phyloP scores from a whole-genome alignment of 2,329 filamentous ascomycete genomes.

The Lasiodiplodia hormozganensis region DNA sequence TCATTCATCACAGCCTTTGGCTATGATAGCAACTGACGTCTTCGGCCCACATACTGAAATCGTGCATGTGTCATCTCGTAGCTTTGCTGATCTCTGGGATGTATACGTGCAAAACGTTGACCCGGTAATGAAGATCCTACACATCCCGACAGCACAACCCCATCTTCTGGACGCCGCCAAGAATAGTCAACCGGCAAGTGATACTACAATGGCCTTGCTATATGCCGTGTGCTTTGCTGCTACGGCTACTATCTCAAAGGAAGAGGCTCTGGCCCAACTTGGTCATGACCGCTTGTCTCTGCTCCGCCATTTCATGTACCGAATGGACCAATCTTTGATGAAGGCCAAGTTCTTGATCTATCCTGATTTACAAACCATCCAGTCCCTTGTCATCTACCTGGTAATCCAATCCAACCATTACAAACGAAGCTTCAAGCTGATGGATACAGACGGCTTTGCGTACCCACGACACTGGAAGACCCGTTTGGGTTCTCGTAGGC shows the following conservation, averaged over 20 bases:
- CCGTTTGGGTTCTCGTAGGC: slow-evolving; percentile 3
- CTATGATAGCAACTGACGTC: background rate
- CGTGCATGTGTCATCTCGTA: background rate
- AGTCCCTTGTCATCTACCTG: slow-evolving; percentile 15
- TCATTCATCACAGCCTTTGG: background rate
- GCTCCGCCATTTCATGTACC: slow-evolving; percentile 14
- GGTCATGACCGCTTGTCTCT: background rate
- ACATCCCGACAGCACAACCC: background rate
- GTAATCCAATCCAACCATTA: background rate
- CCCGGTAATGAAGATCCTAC: slow-evolving; percentile 3
- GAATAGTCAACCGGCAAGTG: background rate
- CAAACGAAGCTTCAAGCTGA: background rate
- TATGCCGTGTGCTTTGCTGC: slow-evolving; percentile 8
- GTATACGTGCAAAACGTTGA: slow-evolving; percentile 1
- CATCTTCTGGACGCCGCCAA: background rate
- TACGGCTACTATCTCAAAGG: background rate
- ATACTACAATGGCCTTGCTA: background rate
- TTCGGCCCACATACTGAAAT: background rate
- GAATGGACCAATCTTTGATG: background rate
- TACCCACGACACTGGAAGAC: slow-evolving; percentile 11
- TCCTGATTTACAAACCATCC: background rate
- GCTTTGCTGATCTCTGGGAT: background rate
- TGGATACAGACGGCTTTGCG: background rate
- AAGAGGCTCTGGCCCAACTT: background rate
- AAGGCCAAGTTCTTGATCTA: background rate